phyloP scores from a whole-genome alignment of 345 rosid species.

The Eucalyptus camaldulensis region DNA sequence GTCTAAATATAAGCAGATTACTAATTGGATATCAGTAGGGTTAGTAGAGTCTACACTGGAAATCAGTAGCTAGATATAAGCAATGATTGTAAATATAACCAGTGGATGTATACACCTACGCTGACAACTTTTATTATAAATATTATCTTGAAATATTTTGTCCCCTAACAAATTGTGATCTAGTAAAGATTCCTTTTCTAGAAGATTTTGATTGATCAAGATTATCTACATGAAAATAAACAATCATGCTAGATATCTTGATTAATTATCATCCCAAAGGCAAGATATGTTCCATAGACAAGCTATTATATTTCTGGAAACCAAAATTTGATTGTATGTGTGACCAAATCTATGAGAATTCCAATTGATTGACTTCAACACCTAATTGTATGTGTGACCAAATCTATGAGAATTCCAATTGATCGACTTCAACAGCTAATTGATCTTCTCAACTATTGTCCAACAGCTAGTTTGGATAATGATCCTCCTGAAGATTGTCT shows the following conservation, averaged over 20 bases:
- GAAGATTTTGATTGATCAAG: background rate
- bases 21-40: background rate
- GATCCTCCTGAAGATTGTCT: background rate
- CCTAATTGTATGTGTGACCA: background rate
- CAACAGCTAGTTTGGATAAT: background rate
- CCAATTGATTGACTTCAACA: background rate
- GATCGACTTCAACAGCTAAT: background rate
- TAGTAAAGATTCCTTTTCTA: background rate
- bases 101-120: background rate
- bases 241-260: background rate
- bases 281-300: background rate
- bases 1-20: background rate
- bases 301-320: background rate
- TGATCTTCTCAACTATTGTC: background rate
- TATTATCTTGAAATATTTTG: background rate
- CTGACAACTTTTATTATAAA: background rate
- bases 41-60: too few relatives aligned
- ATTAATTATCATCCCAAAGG: background rate
- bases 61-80: background rate
- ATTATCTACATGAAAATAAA: background rate
- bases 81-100: background rate
- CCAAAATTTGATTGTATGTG: background rate
- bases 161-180: background rate
- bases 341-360: background rate
- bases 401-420: background rate